Base-by-base conservation (phyloP, 257 asterid genomes). In the Scutellaria minor region DNA sequence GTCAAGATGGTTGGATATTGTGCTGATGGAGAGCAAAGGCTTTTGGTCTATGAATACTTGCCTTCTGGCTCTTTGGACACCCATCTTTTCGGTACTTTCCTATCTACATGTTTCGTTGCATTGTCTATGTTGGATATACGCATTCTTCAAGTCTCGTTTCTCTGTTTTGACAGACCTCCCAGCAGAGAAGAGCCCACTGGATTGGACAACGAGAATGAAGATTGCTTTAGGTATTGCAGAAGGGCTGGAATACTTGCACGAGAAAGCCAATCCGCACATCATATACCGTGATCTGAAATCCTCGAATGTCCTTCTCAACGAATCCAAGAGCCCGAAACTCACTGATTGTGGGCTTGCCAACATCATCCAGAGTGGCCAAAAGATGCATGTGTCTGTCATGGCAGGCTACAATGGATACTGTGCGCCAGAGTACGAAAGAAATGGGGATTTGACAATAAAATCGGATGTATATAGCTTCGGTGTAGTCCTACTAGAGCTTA, bases 11-110 rank as follows among this genome's bases (percentile, higher is more conserved):
- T 95, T 44, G 99, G 99, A 54, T 95, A 89, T 46, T 92, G 99
- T 59, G 99, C 97, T 7, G 99, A 95, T 81, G 99, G 99, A 52
- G 99, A 95, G 63, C 99, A 95, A 70, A 86, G 98, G 74, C 85
- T 92, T 51, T 78, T 95, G 85, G 98, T 92, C 7, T 92, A 92
- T 58, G 99, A 92, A 70, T 87, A 87, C 85, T 70, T 90, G 84
- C 85, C 93, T 11, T 58, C 74, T n/a, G 96, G 96, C 45, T 75
- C 89, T 56, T 75, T 92, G 27, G 84, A 78, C 53, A 81, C 64
- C 74, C 81, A 82, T 69, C 80, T 95, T 51, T 84, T 82, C 42
- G 98, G 98, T 95, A 88, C 60, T 59, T 45, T 6, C 27, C 14
- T 15, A 40, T 55, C 40, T 14, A 60, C 15, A 3, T 27, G 1